Base-by-base conservation (phyloP, 2,329 filamentous ascomycete species). In the Xylaria sp. region DNA sequence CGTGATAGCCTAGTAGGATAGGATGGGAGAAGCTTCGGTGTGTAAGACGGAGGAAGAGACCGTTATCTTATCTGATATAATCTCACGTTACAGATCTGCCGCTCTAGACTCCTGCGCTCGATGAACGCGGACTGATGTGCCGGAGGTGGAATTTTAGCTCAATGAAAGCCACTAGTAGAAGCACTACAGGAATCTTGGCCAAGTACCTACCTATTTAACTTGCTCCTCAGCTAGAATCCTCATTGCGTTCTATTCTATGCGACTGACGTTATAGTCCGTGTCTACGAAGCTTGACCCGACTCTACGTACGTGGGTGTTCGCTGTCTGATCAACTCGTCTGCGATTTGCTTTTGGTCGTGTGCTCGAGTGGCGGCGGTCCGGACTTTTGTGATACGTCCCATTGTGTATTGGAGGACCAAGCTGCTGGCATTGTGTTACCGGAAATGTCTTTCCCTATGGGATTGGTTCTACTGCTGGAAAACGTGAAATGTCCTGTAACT, bases 381-480 rank as follows among this genome's bases (percentile, higher is more conserved):
- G 49, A 53, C 31, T 38, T 23, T 38, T 6, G 31, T 56, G 31
- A 4, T 0, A 36, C n/a, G 33, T 56, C n/a, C 33, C 33, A 36
- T n/a, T 23, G 53, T 56, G 17, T 56, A 38, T 38, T 3, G 53
- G n/a, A 23, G 53, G n/a, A 56, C 53, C n/a, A 23, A 56, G 53
- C n/a, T 56, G 33, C n/a, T 56, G 53, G 31, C 53, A 36, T 56
- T 38, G 53, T 38, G 31, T 23, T 38, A n/a, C 53, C 31, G 53
- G 53, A 38, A 38, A 4, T 56, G 53, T 56, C 53, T 56, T 38
- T 56, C 53, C 53, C 31, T 56, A 56, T 36, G 33, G 23, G 33
- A 2, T 13, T 54, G 28, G 17, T 38, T 15, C 7, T 53, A n/a
- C 26, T 31, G 26, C 17, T 10, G 2, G 48, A 17, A 33, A 33